A percentile compares a stretch with the other conserved stretches of the same genome.
Conservation (phyloP, 805 yeast species). For the Candida nitratophila region DNA sequence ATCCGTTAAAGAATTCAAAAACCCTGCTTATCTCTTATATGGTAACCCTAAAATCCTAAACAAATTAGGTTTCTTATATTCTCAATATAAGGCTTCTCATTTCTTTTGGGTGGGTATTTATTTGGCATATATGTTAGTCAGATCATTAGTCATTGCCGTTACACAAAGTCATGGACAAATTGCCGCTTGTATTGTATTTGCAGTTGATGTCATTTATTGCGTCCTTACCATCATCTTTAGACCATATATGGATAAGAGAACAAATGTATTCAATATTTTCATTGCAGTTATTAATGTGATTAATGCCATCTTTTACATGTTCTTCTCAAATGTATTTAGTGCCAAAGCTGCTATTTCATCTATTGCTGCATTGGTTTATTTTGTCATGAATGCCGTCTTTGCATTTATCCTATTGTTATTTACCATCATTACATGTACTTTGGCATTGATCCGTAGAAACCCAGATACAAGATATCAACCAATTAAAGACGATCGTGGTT, state of each 20-base stretch:
- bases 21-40: slow-evolving; percentile 85
- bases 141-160: slow-evolving; percentile 81
- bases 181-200: slow-evolving; percentile 73
- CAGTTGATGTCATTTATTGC: slow-evolving; percentile 66
- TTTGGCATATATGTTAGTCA: slow-evolving; percentile 58
- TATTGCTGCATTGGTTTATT: slow-evolving; percentile 84
- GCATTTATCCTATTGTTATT: slow-evolving; percentile 76
- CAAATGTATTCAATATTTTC: slow-evolving; percentile 87
- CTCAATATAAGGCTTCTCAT: slow-evolving; percentile 81
- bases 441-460: slow-evolving; percentile 80
- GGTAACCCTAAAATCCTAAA: slow-evolving; percentile 79
- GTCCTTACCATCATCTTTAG: slow-evolving; percentile 58
- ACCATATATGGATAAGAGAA: slow-evolving; percentile 92
- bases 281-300: slow-evolving; percentile 73
- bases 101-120: slow-evolving; percentile 75
- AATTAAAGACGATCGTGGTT: slow-evolving; percentile 91
- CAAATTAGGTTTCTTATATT: slow-evolving; percentile 87
- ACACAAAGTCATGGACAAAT: slow-evolving; percentile 75
- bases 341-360: slow-evolving; percentile 88
- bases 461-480: slow-evolving; percentile 96
- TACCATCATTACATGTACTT: slow-evolving; percentile 79
- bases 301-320: slow-evolving; percentile 81
- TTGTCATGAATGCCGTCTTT: slow-evolving; percentile 82
- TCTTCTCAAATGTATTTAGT: slow-evolving; percentile 76
- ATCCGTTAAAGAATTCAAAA: slow-evolving; percentile 67